A percentile compares a stretch with the other conserved stretches of the same genome.
Conservation (phyloP, 2,329 filamentous ascomycete genomes). For the Verticillium nonalfalfae region DNA sequence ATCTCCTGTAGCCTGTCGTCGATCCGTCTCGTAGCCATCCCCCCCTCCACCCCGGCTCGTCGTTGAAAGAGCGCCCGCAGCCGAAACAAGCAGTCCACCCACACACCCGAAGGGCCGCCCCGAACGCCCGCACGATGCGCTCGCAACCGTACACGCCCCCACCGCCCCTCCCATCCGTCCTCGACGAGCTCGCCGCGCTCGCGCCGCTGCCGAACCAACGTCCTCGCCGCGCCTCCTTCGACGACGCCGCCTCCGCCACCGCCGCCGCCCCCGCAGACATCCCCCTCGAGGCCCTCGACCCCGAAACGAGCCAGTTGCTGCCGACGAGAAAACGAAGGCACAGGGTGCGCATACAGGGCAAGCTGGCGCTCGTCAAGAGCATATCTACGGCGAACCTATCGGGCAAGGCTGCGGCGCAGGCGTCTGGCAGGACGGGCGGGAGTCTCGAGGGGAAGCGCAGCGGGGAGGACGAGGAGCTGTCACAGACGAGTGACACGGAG, state of each 20-base stretch:
- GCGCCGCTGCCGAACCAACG: not conserved
- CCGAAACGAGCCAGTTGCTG: conserved; percentile 23
- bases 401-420: not conserved
- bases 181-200: not conserved
- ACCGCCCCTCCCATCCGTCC: conserved; percentile 1
- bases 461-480: conserved; percentile 9
- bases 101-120: not conserved
- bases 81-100: not conserved
- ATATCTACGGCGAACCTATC: conserved; percentile 22
- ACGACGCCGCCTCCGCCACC: not conserved
- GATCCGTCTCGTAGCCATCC: too few species aligned
- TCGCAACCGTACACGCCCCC: not conserved
- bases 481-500: conserved; percentile 13
- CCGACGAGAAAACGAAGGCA: conserved; percentile 19
- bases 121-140: not conserved
- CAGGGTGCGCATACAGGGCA: conserved; percentile 29
- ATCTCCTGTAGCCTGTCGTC: not conserved
- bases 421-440: not conserved
- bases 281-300: conserved; percentile 17
- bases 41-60: not conserved
- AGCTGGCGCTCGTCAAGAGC: conserved; percentile 25
- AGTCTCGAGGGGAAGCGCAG: not conserved
- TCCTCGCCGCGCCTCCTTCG: not conserved
- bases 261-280: conserved; percentile 6
- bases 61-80: not conserved